These are phyloP conservation scores for Neurospora sp. DNA, from an alignment of 2,329 filamentous ascomycete species.

Conservation along the genomic window DNA sequence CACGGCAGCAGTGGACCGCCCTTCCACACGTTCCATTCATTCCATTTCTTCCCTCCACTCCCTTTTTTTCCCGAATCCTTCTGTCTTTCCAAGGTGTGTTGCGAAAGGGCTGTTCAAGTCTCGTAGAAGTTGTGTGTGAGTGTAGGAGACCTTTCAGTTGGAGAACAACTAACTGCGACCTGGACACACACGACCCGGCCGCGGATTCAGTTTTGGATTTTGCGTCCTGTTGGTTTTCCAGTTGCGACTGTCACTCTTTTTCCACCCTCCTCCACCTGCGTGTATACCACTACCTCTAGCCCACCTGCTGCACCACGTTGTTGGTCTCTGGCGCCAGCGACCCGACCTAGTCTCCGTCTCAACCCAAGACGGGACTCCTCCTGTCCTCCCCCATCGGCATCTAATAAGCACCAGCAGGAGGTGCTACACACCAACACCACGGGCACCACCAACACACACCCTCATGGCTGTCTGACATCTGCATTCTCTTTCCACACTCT, in stretches of 20 bases:
- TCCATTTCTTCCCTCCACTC: background rate
- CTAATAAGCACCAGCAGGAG: background rate
- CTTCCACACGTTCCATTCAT: background rate
- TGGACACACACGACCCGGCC: background rate
- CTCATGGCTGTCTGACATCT: background rate
- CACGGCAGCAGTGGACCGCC: background rate
- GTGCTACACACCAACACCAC: background rate
- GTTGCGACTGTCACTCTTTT: background rate
- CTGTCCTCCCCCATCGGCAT: background rate
- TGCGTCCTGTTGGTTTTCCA: background rate
- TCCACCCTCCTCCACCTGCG: background rate
- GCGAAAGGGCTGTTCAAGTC: background rate
- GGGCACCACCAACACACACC: background rate
- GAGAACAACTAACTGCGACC: background rate
- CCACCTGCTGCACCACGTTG: background rate
- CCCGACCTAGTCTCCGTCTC: background rate
- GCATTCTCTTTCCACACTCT: background rate
- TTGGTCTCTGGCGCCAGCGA: background rate
- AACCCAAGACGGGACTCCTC: background rate
- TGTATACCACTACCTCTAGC: background rate
- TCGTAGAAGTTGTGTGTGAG: background rate
- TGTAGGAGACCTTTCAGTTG: background rate
- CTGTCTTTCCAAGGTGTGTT: background rate
- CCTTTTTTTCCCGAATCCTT: background rate
- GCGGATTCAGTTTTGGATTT: background rate